A percentile compares a stretch with the other conserved stretches of the same genome.
These are phyloP conservation scores for Acanthamoeba triangularis DNA, from an alignment of 208 protist species.

Conservation along the genomic window DNA sequence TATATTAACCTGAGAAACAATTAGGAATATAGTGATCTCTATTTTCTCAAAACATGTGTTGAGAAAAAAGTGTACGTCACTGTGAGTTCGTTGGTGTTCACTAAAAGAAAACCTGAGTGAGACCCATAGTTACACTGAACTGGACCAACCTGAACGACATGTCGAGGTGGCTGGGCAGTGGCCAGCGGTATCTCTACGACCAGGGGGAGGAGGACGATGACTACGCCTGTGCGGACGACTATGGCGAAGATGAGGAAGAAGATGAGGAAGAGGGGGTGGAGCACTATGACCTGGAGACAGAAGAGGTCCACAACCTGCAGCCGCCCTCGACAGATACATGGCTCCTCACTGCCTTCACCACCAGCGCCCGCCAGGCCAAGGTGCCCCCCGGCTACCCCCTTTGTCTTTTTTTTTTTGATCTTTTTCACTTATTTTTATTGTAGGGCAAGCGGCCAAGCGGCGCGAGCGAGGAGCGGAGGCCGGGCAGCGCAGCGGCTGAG, in stretches of 20 bases:
- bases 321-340: not conserved
- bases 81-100: too few relatives aligned
- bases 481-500: too few relatives aligned
- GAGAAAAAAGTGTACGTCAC: too few relatives aligned
- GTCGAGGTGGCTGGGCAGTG: not conserved
- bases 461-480: too few relatives aligned
- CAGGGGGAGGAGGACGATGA: not conserved
- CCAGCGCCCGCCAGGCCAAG: not conserved
- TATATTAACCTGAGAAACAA: too few relatives aligned
- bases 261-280: not conserved
- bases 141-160: too few relatives aligned
- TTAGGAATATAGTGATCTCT: too few relatives aligned
- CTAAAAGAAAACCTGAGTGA: too few relatives aligned
- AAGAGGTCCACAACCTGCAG: not conserved
- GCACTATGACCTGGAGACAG: not conserved
- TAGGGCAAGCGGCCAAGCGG: too few relatives aligned
- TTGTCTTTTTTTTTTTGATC: not conserved
- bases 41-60: too few relatives aligned
- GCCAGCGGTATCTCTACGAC: not conserved
- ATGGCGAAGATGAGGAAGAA: not conserved
- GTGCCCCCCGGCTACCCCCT: not conserved
- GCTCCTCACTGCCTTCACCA: not conserved
- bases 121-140: too few relatives aligned
- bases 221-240: not conserved
- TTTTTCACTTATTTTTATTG: too few relatives aligned